These are phyloP conservation scores for Podaxis sp. DNA, from an alignment of 768 basidiomycete species.

Conservation along the genomic window DNA sequence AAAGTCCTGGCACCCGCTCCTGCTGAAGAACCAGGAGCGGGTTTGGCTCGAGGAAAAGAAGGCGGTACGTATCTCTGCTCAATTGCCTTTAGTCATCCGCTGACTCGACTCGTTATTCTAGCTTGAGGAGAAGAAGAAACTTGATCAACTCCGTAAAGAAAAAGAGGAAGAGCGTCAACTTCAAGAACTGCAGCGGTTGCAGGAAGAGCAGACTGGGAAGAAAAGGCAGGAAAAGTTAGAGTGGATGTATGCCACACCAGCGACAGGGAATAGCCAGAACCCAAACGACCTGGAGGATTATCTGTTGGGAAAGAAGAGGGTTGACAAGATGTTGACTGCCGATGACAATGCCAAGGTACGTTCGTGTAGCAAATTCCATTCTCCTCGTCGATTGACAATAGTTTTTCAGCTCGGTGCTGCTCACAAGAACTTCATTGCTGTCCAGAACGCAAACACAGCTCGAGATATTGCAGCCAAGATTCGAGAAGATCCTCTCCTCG, in stretches of 20 bases:
- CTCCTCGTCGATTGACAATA: background rate
- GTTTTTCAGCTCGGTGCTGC: constrained; percentile 68
- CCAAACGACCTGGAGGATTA: constrained; percentile 95
- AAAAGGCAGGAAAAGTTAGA: constrained; percentile 93
- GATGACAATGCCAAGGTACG: constrained; percentile 88
- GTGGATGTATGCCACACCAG: constrained; percentile 99
- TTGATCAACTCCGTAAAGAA: constrained; percentile 95
- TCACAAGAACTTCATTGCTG: constrained; percentile 91
- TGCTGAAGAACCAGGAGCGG: constrained; percentile 97
- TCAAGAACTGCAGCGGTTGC: constrained; percentile 92
- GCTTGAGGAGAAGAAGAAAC: constrained; percentile 99
- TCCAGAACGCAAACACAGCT: constrained; percentile 88
- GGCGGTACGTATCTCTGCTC: constrained; percentile 57
- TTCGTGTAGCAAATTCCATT: constrained; percentile 6
- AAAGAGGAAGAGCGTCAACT: constrained; percentile 96
- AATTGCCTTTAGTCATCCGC: background rate
- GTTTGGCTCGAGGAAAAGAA: constrained; percentile 99
- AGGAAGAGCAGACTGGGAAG: constrained; percentile 94
- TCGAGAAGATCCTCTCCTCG: constrained; percentile 94
- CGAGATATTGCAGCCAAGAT: constrained; percentile 93
- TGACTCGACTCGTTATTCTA: constrained; percentile 30
- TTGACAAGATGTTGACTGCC: constrained; percentile 91
- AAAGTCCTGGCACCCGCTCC: constrained; percentile 99
- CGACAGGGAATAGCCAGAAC: constrained; percentile 83
- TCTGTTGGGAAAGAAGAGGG: constrained; percentile 93